Percentiles rank a stretch among this genome's conserved stretches.
phyloP scores from a whole-genome alignment of 2,329 filamentous ascomycete species.

The Chrysosporium queenslandicum region DNA sequence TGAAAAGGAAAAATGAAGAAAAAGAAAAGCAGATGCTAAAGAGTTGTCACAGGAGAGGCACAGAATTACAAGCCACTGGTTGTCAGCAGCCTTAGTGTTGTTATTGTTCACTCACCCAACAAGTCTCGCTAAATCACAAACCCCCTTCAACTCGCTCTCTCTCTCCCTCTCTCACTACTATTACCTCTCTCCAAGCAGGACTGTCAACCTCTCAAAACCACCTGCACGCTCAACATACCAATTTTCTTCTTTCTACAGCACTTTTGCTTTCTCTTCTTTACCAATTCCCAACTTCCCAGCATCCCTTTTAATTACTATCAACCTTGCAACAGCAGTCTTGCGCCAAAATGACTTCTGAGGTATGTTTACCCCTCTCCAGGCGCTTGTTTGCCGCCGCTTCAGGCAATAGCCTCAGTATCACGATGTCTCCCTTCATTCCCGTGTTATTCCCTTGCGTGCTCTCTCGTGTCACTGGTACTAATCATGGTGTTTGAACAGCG shows the following conservation, averaged over 20 bases:
- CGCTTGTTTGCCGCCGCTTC: slow-evolving; percentile 15
- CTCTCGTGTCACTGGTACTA: slow-evolving; percentile 23
- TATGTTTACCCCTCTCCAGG: slow-evolving; percentile 34
- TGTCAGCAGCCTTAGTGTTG: slow-evolving; percentile 1
- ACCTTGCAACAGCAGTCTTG: slow-evolving; percentile 13
- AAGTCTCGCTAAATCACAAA: slow-evolving; percentile 12
- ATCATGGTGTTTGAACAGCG: slow-evolving; percentile 42
- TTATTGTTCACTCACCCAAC: neutral
- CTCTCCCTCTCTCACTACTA: neutral
- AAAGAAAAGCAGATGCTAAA: neutral
- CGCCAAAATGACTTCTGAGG: slow-evolving; percentile 53
- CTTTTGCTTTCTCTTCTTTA: neutral
- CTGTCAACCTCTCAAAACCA: neutral
- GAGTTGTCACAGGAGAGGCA: slow-evolving; percentile 2
- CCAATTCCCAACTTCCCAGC: slow-evolving; percentile 2
- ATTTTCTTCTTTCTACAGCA: neutral
- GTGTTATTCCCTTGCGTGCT: slow-evolving; percentile 19
- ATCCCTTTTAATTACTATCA: slow-evolving; percentile 11
- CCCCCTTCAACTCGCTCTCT: slow-evolving; percentile 10
- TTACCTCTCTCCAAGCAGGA: slow-evolving; percentile 3
- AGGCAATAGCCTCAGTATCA: neutral
- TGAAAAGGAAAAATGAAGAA: neutral
- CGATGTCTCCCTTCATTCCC: neutral
- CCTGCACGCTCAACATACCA: neutral
- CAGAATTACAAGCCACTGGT: neutral